phyloP scores from a whole-genome alignment of 768 basidiomycete genomes.

The Lentinula boryana region DNA sequence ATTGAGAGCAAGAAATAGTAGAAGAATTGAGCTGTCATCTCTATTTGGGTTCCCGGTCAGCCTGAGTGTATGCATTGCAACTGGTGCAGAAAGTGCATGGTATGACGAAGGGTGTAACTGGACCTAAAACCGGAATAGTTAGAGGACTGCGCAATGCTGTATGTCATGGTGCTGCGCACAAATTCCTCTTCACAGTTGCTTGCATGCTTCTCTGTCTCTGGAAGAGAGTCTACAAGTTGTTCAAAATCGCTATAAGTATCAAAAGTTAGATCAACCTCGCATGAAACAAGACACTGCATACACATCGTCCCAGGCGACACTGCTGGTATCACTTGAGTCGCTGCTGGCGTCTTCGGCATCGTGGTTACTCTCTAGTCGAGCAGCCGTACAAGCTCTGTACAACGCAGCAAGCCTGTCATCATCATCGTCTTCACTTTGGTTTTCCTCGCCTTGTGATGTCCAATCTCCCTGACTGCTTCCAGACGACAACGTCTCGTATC shows the following conservation, averaged over 20 bases:
- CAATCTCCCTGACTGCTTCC: background rate
- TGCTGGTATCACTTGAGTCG: conserved; percentile 3
- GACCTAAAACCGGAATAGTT: background rate
- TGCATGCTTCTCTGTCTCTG: background rate
- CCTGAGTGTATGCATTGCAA: conserved; percentile 19
- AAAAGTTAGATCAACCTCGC: background rate
- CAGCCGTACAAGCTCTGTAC: conserved; percentile 25
- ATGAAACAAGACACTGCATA: background rate
- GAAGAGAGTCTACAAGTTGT: background rate
- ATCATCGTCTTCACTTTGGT: background rate
- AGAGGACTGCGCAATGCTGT: background rate
- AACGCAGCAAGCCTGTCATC: background rate
- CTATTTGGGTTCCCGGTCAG: conserved; percentile 9
- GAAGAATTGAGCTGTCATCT: conserved; percentile 26
- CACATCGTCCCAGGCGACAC: conserved; percentile 5
- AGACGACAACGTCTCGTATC: background rate
- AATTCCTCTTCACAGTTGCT: background rate
- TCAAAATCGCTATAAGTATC: background rate
- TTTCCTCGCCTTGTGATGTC: background rate
- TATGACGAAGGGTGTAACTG: background rate
- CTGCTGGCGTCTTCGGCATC: background rate
- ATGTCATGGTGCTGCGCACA: background rate
- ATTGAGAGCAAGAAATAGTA: conserved; percentile 38
- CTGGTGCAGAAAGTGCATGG: background rate
- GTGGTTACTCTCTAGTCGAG: conserved; percentile 21